Evolutionary conservation across 345 rosid species (phyloP), one percentile per base, ranked within the genome.

Genomic region (Camelina laxa): DNA sequence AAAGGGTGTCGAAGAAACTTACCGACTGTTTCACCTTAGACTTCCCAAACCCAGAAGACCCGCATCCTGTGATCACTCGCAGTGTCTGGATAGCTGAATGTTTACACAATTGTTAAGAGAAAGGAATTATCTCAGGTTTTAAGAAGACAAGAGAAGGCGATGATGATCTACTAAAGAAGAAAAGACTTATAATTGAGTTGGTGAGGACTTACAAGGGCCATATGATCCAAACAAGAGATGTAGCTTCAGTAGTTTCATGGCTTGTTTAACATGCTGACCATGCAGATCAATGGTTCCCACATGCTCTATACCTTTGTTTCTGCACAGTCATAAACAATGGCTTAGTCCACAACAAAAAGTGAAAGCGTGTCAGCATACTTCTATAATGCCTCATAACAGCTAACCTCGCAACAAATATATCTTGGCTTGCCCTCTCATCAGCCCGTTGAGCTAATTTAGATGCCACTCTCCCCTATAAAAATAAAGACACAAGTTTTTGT

Each of bases 1-100:
- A 42, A 24, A 24, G 27, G 44, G 14, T 17, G 58, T 36, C 16
- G 22, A 36, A 38, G 73, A 75, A 9, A 31, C 88, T 65, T 86
- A 94, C 98, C 83, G 90, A 83, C 65, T 91, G 95, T 81, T 94
- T 94, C 77, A 94, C 76, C 83, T 88, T 88, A 7, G 96, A 87
- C 82, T 90, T 91, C 49, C 98, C 96, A 44, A 82, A 59, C 59
- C 97, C 97, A 74, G 85, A 88, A 4, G 85, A 39, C 59, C 98
- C 97, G 54, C 96, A 91, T 70, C 98, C 98, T 33, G 98, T 91
- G 70, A 94, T 94, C 54, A 91, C 97, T 79, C 96, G 91, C 38
- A 94, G 88, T 70, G 84, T 86, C 69, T 81, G 93, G 73, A 91
- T 72, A 15, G 96, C 98, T 94, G 84, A 60, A 63, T 60, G 61